Evolutionary conservation across 495 filamentous ascomycete genomes (phyloP), one percentile per base, ranked within the genome.

Genomic region (Xylaria cubensis): DNA sequence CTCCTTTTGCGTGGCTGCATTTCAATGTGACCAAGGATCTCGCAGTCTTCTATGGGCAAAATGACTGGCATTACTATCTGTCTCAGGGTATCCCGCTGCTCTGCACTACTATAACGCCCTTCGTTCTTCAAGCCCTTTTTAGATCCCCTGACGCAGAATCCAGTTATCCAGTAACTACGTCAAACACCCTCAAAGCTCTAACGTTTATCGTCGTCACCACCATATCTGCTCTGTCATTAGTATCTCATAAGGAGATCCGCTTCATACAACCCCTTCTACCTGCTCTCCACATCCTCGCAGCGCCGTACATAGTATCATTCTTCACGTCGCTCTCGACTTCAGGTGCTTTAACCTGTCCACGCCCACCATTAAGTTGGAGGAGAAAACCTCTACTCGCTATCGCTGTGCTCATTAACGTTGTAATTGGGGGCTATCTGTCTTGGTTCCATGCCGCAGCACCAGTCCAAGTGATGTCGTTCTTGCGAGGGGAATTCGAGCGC

Each of bases 161-260:
- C 8, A 72, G 71, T 17, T 78, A 76, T 29, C 76, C 80, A 24
- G 74, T 79, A 4, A 75, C 79, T 9, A 82, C 84, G 41, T 79
- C 81, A 59, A 84, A 84, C 51, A 77, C 82, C 13, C 78, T 84
- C 62, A 85, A 85, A 66, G 89, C 92, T 58, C 82, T 97, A 19
- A 88, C 90, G 44, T 84, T 85, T 19, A 85, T 90, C 0, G 84
- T 88, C 42, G 46, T 93, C 42, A 73, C 87, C 36, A 91, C 94
- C 74, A 86, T 91, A 29, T 74, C 82, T 0, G 78, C 84, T 24
- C 88, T 98, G 24, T 97, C 93, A 10, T 72, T 93, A 17, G 92
- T 99, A 69, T 90, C 95, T 34, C 96, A 99, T 83, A 99, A 99
- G 81, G 96, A 99, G 88, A 92, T 97, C 72, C 94, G 96, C 74